These are phyloP conservation scores for Daldinia loculata DNA, from an alignment of 495 filamentous ascomycete species.

Conservation along the genomic window DNA sequence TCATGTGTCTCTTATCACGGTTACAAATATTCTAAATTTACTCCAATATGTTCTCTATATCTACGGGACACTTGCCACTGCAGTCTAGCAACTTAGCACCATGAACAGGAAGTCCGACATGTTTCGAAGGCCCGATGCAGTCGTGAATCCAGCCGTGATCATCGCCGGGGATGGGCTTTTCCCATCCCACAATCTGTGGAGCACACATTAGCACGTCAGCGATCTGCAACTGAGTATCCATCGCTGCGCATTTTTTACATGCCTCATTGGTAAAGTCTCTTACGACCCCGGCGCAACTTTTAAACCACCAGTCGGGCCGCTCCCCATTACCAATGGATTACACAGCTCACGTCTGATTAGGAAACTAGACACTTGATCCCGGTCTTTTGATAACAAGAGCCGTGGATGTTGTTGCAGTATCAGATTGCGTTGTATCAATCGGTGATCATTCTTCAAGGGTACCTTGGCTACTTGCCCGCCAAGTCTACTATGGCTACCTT, in stretches of 20 bases:
- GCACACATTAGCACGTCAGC: conserved; percentile 17
- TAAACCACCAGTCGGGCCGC: conserved; percentile 21
- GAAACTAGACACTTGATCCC: not conserved
- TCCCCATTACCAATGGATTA: conserved; percentile 24
- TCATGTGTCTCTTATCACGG: not conserved
- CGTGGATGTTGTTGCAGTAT: not conserved
- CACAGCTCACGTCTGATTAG: conserved; percentile 1
- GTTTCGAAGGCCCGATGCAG: not conserved
- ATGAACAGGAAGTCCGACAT: not conserved
- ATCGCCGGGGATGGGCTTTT: not conserved
- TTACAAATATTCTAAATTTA: not conserved
- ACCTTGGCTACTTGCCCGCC: not conserved
- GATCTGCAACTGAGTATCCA: not conserved
- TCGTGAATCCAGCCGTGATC: not conserved
- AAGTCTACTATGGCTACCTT: not conserved
- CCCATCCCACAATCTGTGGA: not conserved
- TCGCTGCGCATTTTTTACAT: conserved; percentile 6
- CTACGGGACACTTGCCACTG: too few species aligned
- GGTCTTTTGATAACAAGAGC: conserved; percentile 16
- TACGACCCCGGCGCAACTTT: conserved; percentile 4
- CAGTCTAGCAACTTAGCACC: not conserved
- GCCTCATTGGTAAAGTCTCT: conserved; percentile 9
- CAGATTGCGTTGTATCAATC: conserved; percentile 25
- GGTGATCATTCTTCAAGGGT: conserved; percentile 17
- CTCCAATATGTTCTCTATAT: not conserved